Evolutionary conservation across 2,329 filamentous ascomycete species (phyloP).

Genomic region (Herpotrichia juniperi): DNA sequence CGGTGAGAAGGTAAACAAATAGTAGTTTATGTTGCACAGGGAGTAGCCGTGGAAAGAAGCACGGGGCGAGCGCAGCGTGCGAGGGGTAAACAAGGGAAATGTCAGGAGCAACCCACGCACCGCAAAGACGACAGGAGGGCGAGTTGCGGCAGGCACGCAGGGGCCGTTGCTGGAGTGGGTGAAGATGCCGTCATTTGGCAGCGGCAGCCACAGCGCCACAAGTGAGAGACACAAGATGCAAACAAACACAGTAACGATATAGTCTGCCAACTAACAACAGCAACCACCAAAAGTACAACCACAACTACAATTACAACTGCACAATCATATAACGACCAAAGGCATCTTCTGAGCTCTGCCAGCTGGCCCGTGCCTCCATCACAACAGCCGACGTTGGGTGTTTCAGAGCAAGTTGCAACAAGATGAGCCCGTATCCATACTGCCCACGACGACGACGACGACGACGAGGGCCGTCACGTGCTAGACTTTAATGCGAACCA

Average conservation of each 20-base stretch:
- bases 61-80: constrained; percentile 43
- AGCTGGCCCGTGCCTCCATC: background rate
- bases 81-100: constrained; percentile 8
- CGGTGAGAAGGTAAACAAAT: constrained; percentile 4
- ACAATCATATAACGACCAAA: no score
- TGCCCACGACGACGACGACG: background rate
- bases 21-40: background rate
- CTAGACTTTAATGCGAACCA: background rate
- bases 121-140: background rate
- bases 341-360: background rate
- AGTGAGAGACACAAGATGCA: background rate
- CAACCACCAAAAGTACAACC: no score
- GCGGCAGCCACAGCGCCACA: background rate
- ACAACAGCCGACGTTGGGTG: constrained; percentile 3
- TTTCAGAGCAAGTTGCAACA: constrained; percentile 10
- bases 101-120: constrained; percentile 4
- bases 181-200: background rate
- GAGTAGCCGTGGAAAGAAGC: constrained; percentile 16
- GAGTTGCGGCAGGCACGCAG: constrained; percentile 6
- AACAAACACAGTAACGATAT: background rate
- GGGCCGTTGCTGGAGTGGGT: background rate
- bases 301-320: background rate
- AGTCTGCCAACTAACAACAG: no score
- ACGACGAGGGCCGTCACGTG: background rate
- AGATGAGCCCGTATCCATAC: constrained; percentile 5